These are phyloP conservation scores for Xylaria sp. DNA, from an alignment of 2,329 filamentous ascomycete species.

Conservation along the genomic window DNA sequence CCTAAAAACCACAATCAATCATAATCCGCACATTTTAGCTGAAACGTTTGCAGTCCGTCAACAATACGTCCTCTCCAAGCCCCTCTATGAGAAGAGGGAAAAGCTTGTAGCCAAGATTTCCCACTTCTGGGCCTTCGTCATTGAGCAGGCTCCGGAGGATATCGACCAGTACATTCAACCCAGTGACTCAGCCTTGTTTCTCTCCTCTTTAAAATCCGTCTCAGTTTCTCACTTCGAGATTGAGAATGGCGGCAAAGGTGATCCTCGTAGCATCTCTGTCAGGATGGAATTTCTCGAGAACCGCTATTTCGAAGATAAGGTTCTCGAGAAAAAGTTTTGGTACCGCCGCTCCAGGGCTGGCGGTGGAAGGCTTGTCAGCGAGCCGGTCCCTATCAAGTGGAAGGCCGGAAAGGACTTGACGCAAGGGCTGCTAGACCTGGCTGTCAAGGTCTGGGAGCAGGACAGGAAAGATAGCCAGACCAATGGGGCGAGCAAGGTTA, in stretches of 20 bases:
- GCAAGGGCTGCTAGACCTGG: slow-evolving; percentile 79
- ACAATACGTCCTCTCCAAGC: slow-evolving; percentile 73
- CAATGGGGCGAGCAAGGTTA: slow-evolving; percentile 54
- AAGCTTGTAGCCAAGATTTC: slow-evolving; percentile 77
- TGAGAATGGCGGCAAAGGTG: slow-evolving; percentile 68
- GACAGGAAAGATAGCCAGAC: slow-evolving; percentile 56
- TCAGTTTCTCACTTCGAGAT: slow-evolving; percentile 85
- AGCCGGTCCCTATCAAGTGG: slow-evolving; percentile 90
- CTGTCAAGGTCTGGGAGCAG: slow-evolving; percentile 75
- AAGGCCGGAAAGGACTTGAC: slow-evolving; percentile 88
- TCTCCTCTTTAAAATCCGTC: slow-evolving; percentile 73
- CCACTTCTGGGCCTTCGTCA: slow-evolving; percentile 94
- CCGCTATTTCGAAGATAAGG: slow-evolving; percentile 80
- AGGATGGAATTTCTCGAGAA: slow-evolving; percentile 84
- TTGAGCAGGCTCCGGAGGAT: slow-evolving; percentile 86
- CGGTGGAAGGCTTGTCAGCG: slow-evolving; percentile 83
- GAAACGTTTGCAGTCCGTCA: slow-evolving; percentile 69
- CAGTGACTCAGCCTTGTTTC: slow-evolving; percentile 78
- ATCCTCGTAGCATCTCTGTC: slow-evolving; percentile 83
- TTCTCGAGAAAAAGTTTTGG: slow-evolving; percentile 92
- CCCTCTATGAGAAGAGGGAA: slow-evolving; percentile 81
- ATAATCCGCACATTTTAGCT: not conserved
- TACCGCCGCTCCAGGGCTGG: slow-evolving; percentile 76
- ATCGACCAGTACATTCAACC: slow-evolving; percentile 90
- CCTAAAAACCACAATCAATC: not conserved